Percentiles rank a stretch among this genome's conserved stretches.
Conservation (phyloP, 108 stramenopile species). For the Seminavis robusta region DNA sequence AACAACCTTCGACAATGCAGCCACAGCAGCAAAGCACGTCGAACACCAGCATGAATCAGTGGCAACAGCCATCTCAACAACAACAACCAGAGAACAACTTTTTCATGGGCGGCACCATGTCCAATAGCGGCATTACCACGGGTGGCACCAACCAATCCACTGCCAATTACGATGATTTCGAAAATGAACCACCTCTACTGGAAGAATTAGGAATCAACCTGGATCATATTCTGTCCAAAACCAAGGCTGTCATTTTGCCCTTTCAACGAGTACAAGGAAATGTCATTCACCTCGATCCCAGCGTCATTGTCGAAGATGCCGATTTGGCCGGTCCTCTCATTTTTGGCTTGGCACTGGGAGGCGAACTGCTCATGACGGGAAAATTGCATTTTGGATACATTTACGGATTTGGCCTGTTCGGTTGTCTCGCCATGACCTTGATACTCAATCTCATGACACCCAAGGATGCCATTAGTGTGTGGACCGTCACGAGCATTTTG, state of each 20-base stretch:
- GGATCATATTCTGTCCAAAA: conserved; percentile 92
- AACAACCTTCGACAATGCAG: no score
- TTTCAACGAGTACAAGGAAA: conserved; percentile 35
- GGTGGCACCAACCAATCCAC: no score
- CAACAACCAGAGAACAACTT: no score
- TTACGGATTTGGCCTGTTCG: conserved; percentile 95
- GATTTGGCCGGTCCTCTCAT: conserved; percentile 97
- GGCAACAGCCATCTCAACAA: no score
- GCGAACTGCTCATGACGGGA: conserved; percentile 87
- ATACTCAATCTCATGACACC: conserved; percentile 91
- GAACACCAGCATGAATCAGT: no score
- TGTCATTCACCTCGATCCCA: conserved; percentile 32
- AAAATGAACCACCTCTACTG: conserved; percentile 95
- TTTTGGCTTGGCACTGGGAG: conserved; percentile 85
- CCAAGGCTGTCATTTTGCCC: conserved; percentile 82
- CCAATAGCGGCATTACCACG: no score
- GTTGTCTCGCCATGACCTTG: conserved; percentile 91
- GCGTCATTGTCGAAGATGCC: conserved; percentile 67
- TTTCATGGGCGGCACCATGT: no score
- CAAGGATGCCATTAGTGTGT: conserved; percentile 64
- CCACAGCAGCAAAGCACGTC: no score
- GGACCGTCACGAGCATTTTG: conserved; percentile 87
- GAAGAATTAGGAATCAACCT: conserved; percentile 98
- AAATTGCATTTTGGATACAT: conserved; percentile 98
- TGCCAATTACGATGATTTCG: conserved; percentile 80